Conservation (phyloP, 2,329 filamentous ascomycete species). For the Ilyonectria mors-panacis region DNA sequence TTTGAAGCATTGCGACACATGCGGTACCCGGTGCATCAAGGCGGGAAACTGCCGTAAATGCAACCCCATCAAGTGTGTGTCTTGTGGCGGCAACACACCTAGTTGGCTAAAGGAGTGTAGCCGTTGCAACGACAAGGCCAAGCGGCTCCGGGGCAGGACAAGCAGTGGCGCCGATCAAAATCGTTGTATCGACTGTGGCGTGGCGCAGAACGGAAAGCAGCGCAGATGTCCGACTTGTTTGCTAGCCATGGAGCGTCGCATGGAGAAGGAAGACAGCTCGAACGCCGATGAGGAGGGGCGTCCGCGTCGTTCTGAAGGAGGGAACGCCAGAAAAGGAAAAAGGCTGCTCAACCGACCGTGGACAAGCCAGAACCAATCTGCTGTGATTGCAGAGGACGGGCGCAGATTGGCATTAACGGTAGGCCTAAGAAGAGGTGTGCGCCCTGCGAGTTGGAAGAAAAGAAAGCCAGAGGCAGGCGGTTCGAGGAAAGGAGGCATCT, state of each 20-base stretch:
- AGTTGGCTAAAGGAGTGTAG: neutral
- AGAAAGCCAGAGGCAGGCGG: slow-evolving; percentile 4
- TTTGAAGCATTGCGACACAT: neutral
- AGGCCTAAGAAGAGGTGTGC: neutral
- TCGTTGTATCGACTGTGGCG: neutral
- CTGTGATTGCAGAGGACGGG: neutral
- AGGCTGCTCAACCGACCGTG: too few relatives aligned
- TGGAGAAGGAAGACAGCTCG: neutral
- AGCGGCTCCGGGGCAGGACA: neutral
- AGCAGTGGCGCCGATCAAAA: neutral
- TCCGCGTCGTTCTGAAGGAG: neutral
- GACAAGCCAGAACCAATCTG: neutral
- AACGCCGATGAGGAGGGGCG: neutral
- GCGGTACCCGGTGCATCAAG: neutral
- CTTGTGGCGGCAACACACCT: neutral
- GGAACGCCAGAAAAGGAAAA: too few relatives aligned
- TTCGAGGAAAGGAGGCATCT: too few relatives aligned
- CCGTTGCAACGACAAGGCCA: neutral
- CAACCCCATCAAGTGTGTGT: neutral
- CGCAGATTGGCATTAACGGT: slow-evolving; percentile 6
- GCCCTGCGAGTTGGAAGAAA: neutral
- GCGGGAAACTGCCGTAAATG: neutral
- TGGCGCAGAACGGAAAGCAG: neutral
- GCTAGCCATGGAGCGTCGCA: neutral
- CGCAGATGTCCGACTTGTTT: neutral